Percentiles rank a stretch among this genome's conserved stretches.
These are phyloP conservation scores for Scheffersomyces illinoinensis DNA, from an alignment of 1,139 yeast genomes.

Conservation along the genomic window DNA sequence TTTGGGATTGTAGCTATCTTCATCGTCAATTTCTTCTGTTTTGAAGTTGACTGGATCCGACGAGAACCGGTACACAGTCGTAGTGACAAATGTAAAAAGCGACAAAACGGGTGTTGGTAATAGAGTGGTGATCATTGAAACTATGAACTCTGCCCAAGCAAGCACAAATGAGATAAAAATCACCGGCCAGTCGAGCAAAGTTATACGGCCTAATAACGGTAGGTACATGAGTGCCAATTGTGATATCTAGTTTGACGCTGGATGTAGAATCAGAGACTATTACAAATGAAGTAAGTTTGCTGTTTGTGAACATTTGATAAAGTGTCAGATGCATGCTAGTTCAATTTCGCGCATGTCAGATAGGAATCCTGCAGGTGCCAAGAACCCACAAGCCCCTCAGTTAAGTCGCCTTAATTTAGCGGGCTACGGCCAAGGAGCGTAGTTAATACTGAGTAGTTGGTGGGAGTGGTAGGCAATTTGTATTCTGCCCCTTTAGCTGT, in stretches of 20 bases:
- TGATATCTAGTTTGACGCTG: neutral
- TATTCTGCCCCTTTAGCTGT: neutral
- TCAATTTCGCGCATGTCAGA: neutral
- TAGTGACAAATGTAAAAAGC: constrained; percentile 29
- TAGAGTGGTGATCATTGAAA: constrained; percentile 32
- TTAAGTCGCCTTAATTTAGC: too few species aligned
- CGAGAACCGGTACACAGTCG: constrained; percentile 28
- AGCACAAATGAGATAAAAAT: constrained; percentile 34
- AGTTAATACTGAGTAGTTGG: neutral
- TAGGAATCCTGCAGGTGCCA: neutral
- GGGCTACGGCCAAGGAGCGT: neutral
- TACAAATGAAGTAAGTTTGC: neutral
- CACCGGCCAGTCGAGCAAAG: constrained; percentile 37
- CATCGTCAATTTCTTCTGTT: constrained; percentile 9
- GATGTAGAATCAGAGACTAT: neutral
- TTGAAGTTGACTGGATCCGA: constrained; percentile 31
- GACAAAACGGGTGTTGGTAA: constrained; percentile 35
- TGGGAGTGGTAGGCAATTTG: too few species aligned
- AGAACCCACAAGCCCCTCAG: neutral
- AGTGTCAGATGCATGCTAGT: neutral
- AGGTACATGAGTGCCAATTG: constrained; percentile 24
- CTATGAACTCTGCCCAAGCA: constrained; percentile 43
- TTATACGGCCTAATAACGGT: constrained; percentile 39
- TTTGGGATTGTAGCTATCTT: neutral
- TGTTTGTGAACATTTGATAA: neutral